A percentile compares a stretch with the other conserved stretches of the same genome.
phyloP scores from a whole-genome alignment of 345 rosid genomes.

The Ricinus communis region DNA sequence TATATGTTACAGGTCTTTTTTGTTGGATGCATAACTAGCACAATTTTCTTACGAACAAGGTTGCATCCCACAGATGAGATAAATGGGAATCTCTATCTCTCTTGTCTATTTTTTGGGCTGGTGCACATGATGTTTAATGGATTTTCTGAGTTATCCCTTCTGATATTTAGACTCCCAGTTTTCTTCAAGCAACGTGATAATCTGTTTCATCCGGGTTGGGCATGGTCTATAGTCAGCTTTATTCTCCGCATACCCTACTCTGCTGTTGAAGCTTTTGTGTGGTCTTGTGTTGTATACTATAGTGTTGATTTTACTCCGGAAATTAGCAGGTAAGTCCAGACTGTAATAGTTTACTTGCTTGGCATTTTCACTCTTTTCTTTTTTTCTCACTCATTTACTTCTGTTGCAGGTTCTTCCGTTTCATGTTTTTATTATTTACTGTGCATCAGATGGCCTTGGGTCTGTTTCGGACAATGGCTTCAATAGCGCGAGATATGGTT shows the following conservation, averaged over 20 bases:
- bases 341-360: neutral
- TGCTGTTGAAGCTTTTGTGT: slow-evolving; percentile 72
- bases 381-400: slow-evolving; percentile 12
- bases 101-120: slow-evolving; percentile 81
- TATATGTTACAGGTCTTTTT: slow-evolving; percentile 60
- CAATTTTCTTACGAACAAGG: slow-evolving; percentile 70
- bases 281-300: slow-evolving; percentile 82
- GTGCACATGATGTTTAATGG: slow-evolving; percentile 93
- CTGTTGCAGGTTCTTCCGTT: slow-evolving; percentile 71
- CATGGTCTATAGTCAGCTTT: slow-evolving; percentile 81
- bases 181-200: slow-evolving; percentile 92
- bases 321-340: slow-evolving; percentile 50
- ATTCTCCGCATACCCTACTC: slow-evolving; percentile 86
- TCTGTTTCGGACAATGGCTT: slow-evolving; percentile 74
- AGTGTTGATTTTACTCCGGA: slow-evolving; percentile 81
- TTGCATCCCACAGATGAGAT: slow-evolving; percentile 72
- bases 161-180: slow-evolving; percentile 84
- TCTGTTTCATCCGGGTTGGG: slow-evolving; percentile 91
- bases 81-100: slow-evolving; percentile 65
- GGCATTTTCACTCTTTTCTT: neutral
- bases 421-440: slow-evolving; percentile 65
- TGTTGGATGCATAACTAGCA: slow-evolving; percentile 81
- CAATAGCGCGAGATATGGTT: slow-evolving; percentile 81
- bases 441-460: slow-evolving; percentile 94
- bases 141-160: slow-evolving; percentile 73